Percentiles rank a stretch among this genome's conserved stretches.
Evolutionary conservation across 805 yeast species (phyloP).

Genomic region (Candida ovalis): DNA sequence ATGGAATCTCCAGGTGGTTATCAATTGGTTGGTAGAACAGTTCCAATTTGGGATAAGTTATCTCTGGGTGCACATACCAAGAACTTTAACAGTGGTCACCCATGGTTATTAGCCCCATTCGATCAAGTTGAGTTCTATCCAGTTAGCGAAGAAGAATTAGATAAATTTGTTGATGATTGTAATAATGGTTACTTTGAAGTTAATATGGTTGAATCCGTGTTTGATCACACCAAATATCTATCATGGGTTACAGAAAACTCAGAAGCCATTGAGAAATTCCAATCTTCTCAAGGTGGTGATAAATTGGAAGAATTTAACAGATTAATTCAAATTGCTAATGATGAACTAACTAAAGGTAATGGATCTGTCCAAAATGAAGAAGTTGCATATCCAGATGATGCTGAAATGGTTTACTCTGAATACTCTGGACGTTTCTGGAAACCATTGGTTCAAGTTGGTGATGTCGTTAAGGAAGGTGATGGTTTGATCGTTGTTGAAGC

Average conservation of each 20-base stretch:
- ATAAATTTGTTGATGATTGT: slow-evolving; percentile 63
- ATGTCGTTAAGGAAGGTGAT: slow-evolving; percentile 66
- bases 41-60: slow-evolving; percentile 97
- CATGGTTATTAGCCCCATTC: slow-evolving; percentile 90
- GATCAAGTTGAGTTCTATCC: slow-evolving; percentile 96
- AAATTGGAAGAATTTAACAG: slow-evolving; percentile 82
- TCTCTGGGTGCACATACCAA: slow-evolving; percentile 63
- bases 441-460: slow-evolving; percentile 76
- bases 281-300: slow-evolving; percentile 68
- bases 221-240: slow-evolving; percentile 76
- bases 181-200: slow-evolving; percentile 77
- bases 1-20: slow-evolving; percentile 99
- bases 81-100: slow-evolving; percentile 44
- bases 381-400: slow-evolving; percentile 68
- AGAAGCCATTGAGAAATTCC: slow-evolving; percentile 67
- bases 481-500: slow-evolving; percentile 91
- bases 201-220: slow-evolving; percentile 70
- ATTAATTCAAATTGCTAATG: slow-evolving; percentile 76
- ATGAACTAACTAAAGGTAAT: slow-evolving; percentile 59
- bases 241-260: slow-evolving; percentile 73
- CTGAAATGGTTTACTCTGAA: slow-evolving; percentile 86
- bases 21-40: slow-evolving; percentile 92
- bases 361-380: slow-evolving; percentile 41
- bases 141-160: slow-evolving; percentile 80
- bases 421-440: slow-evolving; percentile 98